Base-by-base conservation (phyloP, 768 basidiomycete genomes). In the Xerocomellus chrysenteron region DNA sequence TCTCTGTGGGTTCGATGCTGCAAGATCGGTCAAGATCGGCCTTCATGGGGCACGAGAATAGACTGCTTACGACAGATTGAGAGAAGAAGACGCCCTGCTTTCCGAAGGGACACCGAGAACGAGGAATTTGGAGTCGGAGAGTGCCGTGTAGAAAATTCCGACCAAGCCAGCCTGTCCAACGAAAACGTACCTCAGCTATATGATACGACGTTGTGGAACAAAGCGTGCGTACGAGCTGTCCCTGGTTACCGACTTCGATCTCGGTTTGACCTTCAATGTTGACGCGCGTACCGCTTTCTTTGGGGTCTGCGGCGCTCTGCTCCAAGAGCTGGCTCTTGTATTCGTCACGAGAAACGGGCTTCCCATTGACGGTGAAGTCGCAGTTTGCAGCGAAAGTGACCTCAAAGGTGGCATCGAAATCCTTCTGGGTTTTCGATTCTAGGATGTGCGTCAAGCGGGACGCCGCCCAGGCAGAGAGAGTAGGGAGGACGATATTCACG, bases 391-490 rank as follows among this genome's bases (percentile, higher is more conserved):
- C 71, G 55, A 82, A 64, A 56, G 78, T 77, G 2, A 55, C 64
- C 36, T 81, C 74, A 65, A 82, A 78, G 0, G 75, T 72, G 19
- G 56, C 33, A 46, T 73, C 55, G 55, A 80, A 78, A 17, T 65
- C 71, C 0, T 56, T 54, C 24, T 64, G 41, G 5, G 69, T 76
- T 35, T 75, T 76, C 6, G 79, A 75, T 54, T 71, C 57, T 57
- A 78, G 68, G 45, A 82, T 52, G 26, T 74, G 59, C 4, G 67
- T 66, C 52, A 82, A 47, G 60, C 64, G 76, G 49, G 69, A 63
- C 59, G 79, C 58, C 14, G 77, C 73, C 77, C 77, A 82, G 41
- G 66, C 63, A 26, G 72, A 70, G 57, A 82, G 80, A 3, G 72
- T 58, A 8, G 76, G 78, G 47, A 77, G 72, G 50, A 75, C 70